Percentiles rank a stretch among this genome's conserved stretches.
Evolutionary conservation across 148 eudicot genomes (phyloP).

Genomic region (Fagopyrum tataricum): DNA sequence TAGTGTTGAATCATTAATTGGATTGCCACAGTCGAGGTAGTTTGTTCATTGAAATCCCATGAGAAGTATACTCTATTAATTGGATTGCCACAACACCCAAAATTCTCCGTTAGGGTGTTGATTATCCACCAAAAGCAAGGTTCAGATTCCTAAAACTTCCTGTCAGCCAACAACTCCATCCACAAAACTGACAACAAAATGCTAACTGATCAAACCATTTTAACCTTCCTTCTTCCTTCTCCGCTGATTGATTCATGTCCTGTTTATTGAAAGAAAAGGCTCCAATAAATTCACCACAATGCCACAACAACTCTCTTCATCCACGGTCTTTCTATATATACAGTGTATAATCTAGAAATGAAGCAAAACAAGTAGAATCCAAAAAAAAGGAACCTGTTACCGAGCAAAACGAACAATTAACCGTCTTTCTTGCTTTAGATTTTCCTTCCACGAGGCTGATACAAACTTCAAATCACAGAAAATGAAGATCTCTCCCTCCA

Average conservation of each 20-base stretch:
- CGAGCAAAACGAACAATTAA: neutral
- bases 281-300: neutral
- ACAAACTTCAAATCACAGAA: neutral
- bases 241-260: neutral
- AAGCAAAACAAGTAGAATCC: conserved; percentile 1
- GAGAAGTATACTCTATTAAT: neutral
- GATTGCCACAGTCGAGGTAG: conserved; percentile 38
- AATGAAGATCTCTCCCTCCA: neutral
- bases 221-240: neutral
- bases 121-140: neutral
- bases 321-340: neutral
- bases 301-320: neutral
- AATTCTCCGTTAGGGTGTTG: neutral
- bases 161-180: neutral
- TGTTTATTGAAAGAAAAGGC: neutral
- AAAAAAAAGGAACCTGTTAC: neutral
- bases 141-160: neutral
- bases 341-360: neutral
- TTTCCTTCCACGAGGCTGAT: neutral
- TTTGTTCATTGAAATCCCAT: conserved; percentile 35
- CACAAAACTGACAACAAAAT: neutral
- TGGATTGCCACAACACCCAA: neutral
- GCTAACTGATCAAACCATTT: neutral
- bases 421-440: neutral
- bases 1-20: conserved; percentile 50